These are phyloP conservation scores for Letharia lupina DNA, from an alignment of 495 filamentous ascomycete genomes.

Conservation along the genomic window DNA sequence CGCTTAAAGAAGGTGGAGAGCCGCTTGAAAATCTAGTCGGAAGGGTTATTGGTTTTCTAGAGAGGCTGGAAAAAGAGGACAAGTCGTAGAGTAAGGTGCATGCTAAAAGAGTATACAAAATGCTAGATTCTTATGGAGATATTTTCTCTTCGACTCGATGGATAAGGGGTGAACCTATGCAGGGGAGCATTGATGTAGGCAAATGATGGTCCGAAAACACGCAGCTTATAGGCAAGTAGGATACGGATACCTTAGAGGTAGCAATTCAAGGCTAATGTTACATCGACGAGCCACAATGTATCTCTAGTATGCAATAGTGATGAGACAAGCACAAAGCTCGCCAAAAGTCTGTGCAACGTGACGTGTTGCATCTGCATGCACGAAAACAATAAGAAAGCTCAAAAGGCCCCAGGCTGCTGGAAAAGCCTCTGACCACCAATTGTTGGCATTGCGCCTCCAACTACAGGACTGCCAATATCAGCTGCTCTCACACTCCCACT, in stretches of 20 bases:
- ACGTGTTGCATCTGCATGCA: slow-evolving; percentile 6
- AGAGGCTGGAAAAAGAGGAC: slow-evolving; percentile 31
- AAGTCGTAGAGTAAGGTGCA: neutral
- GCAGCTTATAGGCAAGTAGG: neutral
- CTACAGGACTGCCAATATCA: slow-evolving; percentile 45
- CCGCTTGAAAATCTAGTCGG: slow-evolving; percentile 43
- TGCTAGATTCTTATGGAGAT: neutral
- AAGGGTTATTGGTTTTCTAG: slow-evolving; percentile 50
- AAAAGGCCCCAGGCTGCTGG: slow-evolving; percentile 23
- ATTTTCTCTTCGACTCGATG: neutral
- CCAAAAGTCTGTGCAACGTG: slow-evolving; percentile 8
- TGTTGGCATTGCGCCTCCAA: slow-evolving; percentile 36
- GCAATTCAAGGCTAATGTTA: slow-evolving; percentile 17
- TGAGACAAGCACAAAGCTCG: slow-evolving; percentile 10
- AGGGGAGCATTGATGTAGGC: neutral
- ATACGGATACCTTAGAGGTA: slow-evolving; percentile 4
- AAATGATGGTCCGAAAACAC: neutral
- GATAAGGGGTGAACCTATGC: neutral
- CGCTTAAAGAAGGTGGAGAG: slow-evolving; percentile 43
- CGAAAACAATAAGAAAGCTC: slow-evolving; percentile 5
- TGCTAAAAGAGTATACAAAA: neutral
- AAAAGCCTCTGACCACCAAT: slow-evolving; percentile 34
- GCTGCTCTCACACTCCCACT: slow-evolving; percentile 39
- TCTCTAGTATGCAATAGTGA: slow-evolving; percentile 9
- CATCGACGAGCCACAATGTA: slow-evolving; percentile 13